Base-by-base conservation (phyloP, 352 stramenopile genomes). In the Phytophthora meadii region DNA sequence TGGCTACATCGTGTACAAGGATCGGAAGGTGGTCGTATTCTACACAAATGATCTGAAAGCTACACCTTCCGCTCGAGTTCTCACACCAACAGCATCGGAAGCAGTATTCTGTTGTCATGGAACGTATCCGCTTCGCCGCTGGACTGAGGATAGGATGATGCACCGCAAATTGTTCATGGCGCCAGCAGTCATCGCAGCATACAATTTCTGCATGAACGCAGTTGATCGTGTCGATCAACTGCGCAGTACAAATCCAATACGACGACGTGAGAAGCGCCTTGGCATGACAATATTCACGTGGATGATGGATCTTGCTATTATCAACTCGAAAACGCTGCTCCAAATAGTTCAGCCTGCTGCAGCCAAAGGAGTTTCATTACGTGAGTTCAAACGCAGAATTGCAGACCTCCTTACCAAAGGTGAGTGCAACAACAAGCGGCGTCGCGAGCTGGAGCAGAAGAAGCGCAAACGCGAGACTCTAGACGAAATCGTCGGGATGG, bases 1-100 rank as follows among this genome's bases (percentile, higher is more conserved):
- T 24, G 62, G 48, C 2, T 61, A 61, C 27, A 61, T 70, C 32
- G 19, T 66, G 9, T 65, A 47, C 50, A 71, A 62, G 40, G 63
- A 62, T 55, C n/a, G 42, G 24, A 62, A 66, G n/a, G 62, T 70
- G 6, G 54, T 61, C 3, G 40, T 62, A 1, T 52, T 65, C 12
- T 65, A 56, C 27, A 57, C 51, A 1, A 62, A 68, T 11, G 61
- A 54, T 41, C 32, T 63, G 34, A 55, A 51, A 11, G 30, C 51
- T 2, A 68, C 45, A 6, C 36, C 47, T 5, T 61, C 60, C n/a
- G 30, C 22, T 10, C 24, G 19, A 1, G 27, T 36, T 7, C 24
- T 67, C n/a, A 27, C 50, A 4, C 45, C 22, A 1, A 44, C 42
- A 37, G 57, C 42, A 7, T 1, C 24, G 3, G 62, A 65, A 27